Percentiles rank a stretch among this genome's conserved stretches.
Conservation (phyloP, 805 yeast species). For the Sugiyamaella americana region DNA sequence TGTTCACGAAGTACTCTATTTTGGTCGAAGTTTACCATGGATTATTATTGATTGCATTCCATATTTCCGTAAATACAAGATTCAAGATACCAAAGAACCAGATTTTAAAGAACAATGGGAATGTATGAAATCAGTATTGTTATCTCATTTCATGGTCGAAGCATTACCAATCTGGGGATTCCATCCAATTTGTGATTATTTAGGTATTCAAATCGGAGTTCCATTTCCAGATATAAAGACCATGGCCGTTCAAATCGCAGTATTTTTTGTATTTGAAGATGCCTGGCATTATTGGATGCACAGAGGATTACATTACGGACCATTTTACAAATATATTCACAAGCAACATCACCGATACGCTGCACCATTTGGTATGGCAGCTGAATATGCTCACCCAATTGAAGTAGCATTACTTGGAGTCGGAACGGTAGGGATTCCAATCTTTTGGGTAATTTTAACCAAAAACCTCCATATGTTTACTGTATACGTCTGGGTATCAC, state of each 20-base stretch:
- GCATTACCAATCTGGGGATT: conserved; percentile 96
- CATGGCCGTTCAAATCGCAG: conserved; percentile 57
- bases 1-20: conserved; percentile 83
- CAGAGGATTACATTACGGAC: conserved; percentile 75
- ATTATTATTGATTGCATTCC: conserved; percentile 78
- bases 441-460: conserved; percentile 71
- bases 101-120: conserved; percentile 83
- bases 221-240: conserved; percentile 73
- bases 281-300: conserved; percentile 97
- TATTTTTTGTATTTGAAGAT: conserved; percentile 85
- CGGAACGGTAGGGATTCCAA: conserved; percentile 95
- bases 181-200: conserved; percentile 81
- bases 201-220: conserved; percentile 71
- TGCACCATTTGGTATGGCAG: conserved; percentile 95
- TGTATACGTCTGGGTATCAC: conserved; percentile 78
- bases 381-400: conserved; percentile 95
- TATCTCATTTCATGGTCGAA: conserved; percentile 86
- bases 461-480: conserved; percentile 81
- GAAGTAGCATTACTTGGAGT: conserved; percentile 88
- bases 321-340: conserved; percentile 87
- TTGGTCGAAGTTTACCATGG: conserved; percentile 93
- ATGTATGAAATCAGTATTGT: conserved; percentile 77
- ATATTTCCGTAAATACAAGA: conserved; percentile 77
- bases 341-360: conserved; percentile 98
- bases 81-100: conserved; percentile 82